Percentiles rank a stretch among this genome's conserved stretches.
Evolutionary conservation across 2,329 filamentous ascomycete species (phyloP).

Genomic region (Pochonia chlamydosporia): DNA sequence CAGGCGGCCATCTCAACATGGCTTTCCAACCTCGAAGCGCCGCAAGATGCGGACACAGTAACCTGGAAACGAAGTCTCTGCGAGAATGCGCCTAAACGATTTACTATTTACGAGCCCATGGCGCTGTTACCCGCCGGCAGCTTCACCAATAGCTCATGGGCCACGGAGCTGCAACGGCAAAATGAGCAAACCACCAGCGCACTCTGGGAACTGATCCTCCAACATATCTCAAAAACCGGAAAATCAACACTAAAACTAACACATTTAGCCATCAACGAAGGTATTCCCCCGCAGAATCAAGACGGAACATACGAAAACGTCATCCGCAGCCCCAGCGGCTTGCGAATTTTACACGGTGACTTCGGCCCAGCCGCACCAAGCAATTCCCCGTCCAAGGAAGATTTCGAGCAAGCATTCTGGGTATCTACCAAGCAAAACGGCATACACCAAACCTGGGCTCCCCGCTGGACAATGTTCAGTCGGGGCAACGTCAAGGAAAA

Average conservation of each 20-base stretch:
- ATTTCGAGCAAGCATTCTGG: constrained; percentile 72
- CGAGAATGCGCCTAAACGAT: constrained; percentile 46
- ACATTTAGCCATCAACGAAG: constrained; percentile 55
- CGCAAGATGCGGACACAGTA: background rate
- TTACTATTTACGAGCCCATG: constrained; percentile 57
- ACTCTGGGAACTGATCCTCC: constrained; percentile 47
- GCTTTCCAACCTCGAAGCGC: constrained; percentile 13
- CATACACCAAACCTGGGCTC: constrained; percentile 81
- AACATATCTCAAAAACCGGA: constrained; percentile 35
- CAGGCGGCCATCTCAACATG: constrained; percentile 24
- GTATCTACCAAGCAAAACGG: constrained; percentile 71
- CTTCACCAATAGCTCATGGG: constrained; percentile 41
- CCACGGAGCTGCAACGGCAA: constrained; percentile 23
- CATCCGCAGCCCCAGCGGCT: constrained; percentile 64
- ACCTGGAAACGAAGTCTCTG: constrained; percentile 25
- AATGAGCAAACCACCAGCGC: constrained; percentile 16
- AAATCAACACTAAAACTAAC: constrained; percentile 38
- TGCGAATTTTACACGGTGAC: constrained; percentile 66
- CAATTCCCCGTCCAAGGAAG: constrained; percentile 29
- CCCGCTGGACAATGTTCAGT: constrained; percentile 89
- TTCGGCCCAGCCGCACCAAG: constrained; percentile 53
- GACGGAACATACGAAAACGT: constrained; percentile 51
- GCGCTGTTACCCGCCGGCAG: constrained; percentile 54
- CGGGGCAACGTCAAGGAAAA: constrained; percentile 89
- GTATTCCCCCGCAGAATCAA: constrained; percentile 45